These are phyloP conservation scores for Phalaenopsis equestris DNA, from an alignment of 106 monocot species.

Conservation along the genomic window DNA sequence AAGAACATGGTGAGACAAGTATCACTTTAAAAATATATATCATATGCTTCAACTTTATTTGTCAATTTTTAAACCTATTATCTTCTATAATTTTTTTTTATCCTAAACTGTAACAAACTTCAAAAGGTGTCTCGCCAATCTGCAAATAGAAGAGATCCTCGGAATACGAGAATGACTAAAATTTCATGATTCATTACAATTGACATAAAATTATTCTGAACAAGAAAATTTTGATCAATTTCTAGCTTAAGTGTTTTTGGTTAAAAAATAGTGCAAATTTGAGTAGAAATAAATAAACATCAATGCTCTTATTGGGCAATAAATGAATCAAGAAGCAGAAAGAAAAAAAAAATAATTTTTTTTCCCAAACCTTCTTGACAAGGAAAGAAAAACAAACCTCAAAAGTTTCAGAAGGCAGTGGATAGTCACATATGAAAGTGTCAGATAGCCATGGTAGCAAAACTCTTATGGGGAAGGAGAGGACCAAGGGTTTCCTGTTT, in stretches of 20 bases:
- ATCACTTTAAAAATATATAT: no score
- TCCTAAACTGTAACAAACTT: no score
- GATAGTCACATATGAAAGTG: slow-evolving; percentile 60
- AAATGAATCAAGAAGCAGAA: not conserved
- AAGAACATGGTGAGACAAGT: no score
- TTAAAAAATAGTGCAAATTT: not conserved
- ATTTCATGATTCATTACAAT: no score
- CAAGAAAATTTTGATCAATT: no score
- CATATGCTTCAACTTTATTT: no score
- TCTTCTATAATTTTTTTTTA: no score
- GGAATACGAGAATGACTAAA: no score
- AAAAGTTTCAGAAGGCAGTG: slow-evolving; percentile 60
- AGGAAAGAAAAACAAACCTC: slow-evolving; percentile 36
- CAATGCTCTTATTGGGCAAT: not conserved
- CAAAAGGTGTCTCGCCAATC: no score
- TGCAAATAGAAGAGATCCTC: no score
- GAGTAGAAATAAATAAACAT: not conserved
- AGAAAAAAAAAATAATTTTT: not conserved
- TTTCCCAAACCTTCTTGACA: not conserved
- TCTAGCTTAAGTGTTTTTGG: not conserved
- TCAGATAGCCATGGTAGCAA: slow-evolving; percentile 58
- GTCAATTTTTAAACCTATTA: no score
- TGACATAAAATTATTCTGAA: no score
- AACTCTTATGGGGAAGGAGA: slow-evolving; percentile 73
- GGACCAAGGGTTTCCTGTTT: slow-evolving; percentile 33